Conservation (phyloP, 1,139 yeast genomes). For the Nakaseomyces bracarensis region DNA sequence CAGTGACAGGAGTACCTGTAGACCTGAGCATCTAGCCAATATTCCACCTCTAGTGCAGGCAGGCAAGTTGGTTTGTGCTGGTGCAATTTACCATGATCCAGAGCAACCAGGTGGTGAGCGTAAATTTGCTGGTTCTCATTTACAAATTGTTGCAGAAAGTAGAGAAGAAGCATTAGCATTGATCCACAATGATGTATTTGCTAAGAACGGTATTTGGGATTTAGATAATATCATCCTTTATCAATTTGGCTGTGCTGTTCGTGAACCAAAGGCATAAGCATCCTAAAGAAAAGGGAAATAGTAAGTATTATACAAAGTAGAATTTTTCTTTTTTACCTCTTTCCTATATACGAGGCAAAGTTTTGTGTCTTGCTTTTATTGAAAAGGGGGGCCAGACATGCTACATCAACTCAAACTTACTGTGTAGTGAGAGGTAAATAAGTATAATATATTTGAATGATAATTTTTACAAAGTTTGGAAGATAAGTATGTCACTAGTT, state of each 20-base stretch:
- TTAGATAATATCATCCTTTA: conserved; percentile 50
- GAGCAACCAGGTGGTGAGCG: conserved; percentile 38
- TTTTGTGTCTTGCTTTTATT: too few relatives aligned
- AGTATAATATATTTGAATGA: too few relatives aligned
- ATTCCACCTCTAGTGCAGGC: conserved; percentile 44
- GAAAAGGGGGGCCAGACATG: too few relatives aligned
- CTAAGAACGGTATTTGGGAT: conserved; percentile 69
- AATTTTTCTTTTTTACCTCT: conserved; percentile 3
- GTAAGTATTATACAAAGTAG: not conserved
- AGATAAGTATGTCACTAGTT: not conserved
- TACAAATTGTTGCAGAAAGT: conserved; percentile 54
- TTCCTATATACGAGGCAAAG: not conserved
- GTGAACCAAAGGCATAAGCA: conserved; percentile 31
- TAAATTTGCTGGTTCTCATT: conserved; percentile 62
- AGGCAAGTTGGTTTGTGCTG: conserved; percentile 57
- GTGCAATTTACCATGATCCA: conserved; percentile 48
- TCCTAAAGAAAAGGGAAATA: not conserved
- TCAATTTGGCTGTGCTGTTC: conserved; percentile 46
- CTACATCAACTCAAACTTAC: too few relatives aligned
- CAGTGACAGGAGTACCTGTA: conserved; percentile 45
- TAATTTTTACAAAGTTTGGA: too few relatives aligned
- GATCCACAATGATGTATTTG: conserved; percentile 56
- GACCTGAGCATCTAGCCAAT: conserved; percentile 51
- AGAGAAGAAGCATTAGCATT: conserved; percentile 57
- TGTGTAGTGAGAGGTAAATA: too few relatives aligned